Evolutionary conservation across 495 filamentous ascomycete species (phyloP).

Genomic region (Penicillium crystallinum): DNA sequence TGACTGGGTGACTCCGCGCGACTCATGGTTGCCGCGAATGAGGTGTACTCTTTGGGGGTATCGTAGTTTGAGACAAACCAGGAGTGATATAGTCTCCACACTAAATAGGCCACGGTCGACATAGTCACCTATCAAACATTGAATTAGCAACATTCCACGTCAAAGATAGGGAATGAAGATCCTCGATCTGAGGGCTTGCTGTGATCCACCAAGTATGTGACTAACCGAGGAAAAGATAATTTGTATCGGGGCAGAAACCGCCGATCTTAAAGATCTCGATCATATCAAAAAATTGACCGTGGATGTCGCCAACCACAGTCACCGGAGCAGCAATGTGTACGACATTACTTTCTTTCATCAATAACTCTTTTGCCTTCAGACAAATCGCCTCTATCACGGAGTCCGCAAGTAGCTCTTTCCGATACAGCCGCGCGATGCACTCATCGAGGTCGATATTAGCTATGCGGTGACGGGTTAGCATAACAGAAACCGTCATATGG

Average conservation of each 20-base stretch:
- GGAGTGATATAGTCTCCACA: slow-evolving; percentile 93
- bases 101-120: slow-evolving; percentile 96
- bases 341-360: slow-evolving; percentile 99
- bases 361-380: slow-evolving; percentile 93
- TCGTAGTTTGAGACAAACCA: slow-evolving; percentile 89
- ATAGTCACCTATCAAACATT: slow-evolving; percentile 67
- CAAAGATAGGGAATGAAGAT: neutral
- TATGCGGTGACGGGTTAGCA: slow-evolving; percentile 28
- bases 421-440: slow-evolving; percentile 92
- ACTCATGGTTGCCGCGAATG: slow-evolving; percentile 96
- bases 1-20: slow-evolving; percentile 93
- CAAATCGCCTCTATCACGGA: slow-evolving; percentile 99
- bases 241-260: slow-evolving; percentile 92
- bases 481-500: neutral
- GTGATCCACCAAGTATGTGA: neutral
- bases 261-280: slow-evolving; percentile 99
- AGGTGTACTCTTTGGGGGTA: slow-evolving; percentile 89
- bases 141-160: neutral
- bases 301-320: slow-evolving; percentile 98
- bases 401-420: slow-evolving; percentile 93
- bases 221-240: slow-evolving; percentile 93
- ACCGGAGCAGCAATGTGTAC: slow-evolving; percentile 94
- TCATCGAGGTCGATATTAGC: slow-evolving; percentile 97
- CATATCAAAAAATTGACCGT: slow-evolving; percentile 97
- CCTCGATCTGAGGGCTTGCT: neutral